phyloP scores from a whole-genome alignment of 345 rosid genomes.

The Pelargonium nanum region DNA sequence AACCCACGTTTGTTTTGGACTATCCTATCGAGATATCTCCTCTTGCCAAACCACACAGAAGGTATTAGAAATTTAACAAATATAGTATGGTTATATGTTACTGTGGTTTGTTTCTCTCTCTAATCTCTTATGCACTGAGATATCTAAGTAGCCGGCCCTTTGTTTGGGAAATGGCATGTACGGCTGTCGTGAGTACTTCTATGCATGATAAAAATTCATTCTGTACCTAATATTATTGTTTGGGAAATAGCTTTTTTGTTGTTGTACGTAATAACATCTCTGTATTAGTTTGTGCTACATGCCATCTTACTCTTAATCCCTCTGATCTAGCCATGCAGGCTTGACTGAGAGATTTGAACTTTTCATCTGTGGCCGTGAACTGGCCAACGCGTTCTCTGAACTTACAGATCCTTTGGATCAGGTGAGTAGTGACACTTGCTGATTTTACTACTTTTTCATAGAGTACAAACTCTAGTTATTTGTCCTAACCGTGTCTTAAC shows the following conservation, averaged over 20 bases:
- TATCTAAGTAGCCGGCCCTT: too few species aligned
- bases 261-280: not conserved
- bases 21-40: slow-evolving; percentile 95
- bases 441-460: not conserved
- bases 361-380: slow-evolving; percentile 88
- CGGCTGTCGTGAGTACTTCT: not conserved
- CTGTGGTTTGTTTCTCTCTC: too few species aligned
- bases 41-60: slow-evolving; percentile 81
- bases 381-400: slow-evolving; percentile 96
- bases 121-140: too few species aligned
- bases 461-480: not conserved
- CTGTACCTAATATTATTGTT: too few species aligned
- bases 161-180: too few species aligned
- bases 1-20: slow-evolving; percentile 92
- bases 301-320: slow-evolving; percentile 2
- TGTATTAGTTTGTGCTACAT: not conserved
- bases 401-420: slow-evolving; percentile 91
- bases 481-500: not conserved
- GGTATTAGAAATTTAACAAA: slow-evolving; percentile 29
- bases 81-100: not conserved
- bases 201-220: not conserved
- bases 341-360: slow-evolving; percentile 96
- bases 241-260: not conserved
- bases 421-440: slow-evolving; percentile 27
- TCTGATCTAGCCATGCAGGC: slow-evolving; percentile 34